Percentiles rank a stretch among this genome's conserved stretches.
These are phyloP conservation scores for Asclepias syriaca DNA, from an alignment of 257 asterid species.

Conservation along the genomic window DNA sequence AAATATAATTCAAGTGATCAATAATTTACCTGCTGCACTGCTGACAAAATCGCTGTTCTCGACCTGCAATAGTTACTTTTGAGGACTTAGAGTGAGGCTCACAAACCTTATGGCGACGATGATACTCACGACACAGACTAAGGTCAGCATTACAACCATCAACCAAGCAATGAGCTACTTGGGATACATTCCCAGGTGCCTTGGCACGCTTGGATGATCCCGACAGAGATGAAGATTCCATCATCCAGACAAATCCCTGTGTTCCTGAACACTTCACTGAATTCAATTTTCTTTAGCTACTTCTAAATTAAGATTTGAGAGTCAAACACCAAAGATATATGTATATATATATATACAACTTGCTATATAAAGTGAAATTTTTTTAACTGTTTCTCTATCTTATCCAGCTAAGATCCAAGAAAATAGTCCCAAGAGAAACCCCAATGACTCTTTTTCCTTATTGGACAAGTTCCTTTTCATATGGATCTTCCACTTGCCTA, in stretches of 20 bases:
- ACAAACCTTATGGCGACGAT: slow-evolving; percentile 85
- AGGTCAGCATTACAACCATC: slow-evolving; percentile 88
- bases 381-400: slow-evolving; percentile 4
- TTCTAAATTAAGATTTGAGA: slow-evolving; percentile 14
- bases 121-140: slow-evolving; percentile 76
- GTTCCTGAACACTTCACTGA: slow-evolving; percentile 1
- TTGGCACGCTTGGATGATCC: slow-evolving; percentile 69
- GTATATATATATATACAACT: no score
- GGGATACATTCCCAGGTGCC: slow-evolving; percentile 43
- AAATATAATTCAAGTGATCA: no score
- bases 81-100: slow-evolving; percentile 80
- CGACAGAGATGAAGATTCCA: slow-evolving; percentile 58
- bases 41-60: slow-evolving; percentile 86
- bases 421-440: slow-evolving; percentile 7
- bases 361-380: not conserved
- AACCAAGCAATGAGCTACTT: slow-evolving; percentile 67
- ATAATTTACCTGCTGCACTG: slow-evolving; percentile 81
- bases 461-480: slow-evolving; percentile 18
- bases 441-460: slow-evolving; percentile 2
- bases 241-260: slow-evolving; percentile 13
- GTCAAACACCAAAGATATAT: slow-evolving; percentile 9
- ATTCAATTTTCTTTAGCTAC: slow-evolving; percentile 5
- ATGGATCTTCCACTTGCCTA: slow-evolving; percentile 11
- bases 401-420: slow-evolving; percentile 12
- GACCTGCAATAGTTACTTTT: slow-evolving; percentile 63